phyloP scores from a whole-genome alignment of 441 rosid genomes.

The Pelargonium myrrhifolium region DNA sequence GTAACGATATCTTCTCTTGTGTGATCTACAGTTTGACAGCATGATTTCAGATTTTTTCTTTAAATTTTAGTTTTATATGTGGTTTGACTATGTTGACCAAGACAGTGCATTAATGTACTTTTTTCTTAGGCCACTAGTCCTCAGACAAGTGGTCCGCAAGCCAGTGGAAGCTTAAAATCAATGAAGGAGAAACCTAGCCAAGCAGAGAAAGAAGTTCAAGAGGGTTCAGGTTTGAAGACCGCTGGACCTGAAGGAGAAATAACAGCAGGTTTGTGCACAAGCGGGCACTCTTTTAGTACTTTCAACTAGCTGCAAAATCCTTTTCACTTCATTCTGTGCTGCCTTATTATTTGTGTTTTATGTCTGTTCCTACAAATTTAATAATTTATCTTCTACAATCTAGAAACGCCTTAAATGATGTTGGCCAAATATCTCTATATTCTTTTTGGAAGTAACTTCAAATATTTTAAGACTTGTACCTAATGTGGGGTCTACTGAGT shows the following conservation, averaged over 20 bases:
- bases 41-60: not conserved
- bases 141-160: constrained; percentile 57
- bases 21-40: not conserved
- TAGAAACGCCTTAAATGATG: not conserved
- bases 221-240: constrained; percentile 74
- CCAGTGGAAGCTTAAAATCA: constrained; percentile 86
- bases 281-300: constrained; percentile 6
- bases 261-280: constrained; percentile 73
- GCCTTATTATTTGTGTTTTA: too few species aligned
- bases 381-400: not conserved
- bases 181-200: constrained; percentile 70
- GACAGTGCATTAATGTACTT: too few species aligned
- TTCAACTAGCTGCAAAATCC: too few species aligned
- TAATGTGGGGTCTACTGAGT: not conserved
- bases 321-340: too few species aligned
- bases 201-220: constrained; percentile 53
- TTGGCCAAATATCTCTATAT: not conserved
- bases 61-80: constrained; percentile 7
- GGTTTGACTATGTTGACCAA: too few species aligned
- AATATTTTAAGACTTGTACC: not conserved
- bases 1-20: constrained; percentile 29
- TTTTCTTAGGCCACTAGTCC: constrained; percentile 78
- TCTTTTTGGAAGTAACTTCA: not conserved
- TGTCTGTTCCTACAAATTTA: not conserved
- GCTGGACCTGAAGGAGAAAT: constrained; percentile 96